Evolutionary conservation across 768 basidiomycete genomes (phyloP), one percentile per base, ranked within the genome.

Genomic region (Lactarius quietus): DNA sequence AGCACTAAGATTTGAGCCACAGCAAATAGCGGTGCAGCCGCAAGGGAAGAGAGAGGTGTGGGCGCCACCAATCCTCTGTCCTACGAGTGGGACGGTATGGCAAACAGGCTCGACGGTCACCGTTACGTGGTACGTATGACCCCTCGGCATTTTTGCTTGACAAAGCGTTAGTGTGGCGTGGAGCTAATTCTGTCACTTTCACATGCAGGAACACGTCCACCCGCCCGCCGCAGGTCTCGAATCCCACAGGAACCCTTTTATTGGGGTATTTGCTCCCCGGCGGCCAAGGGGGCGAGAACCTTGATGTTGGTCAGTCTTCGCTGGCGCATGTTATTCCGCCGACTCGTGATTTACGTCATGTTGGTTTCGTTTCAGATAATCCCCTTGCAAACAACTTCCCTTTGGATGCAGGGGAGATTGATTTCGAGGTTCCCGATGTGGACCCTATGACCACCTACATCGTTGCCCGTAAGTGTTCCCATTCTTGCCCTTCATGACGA

Each of bases 331-430:
- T 45, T 6, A 45, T 51, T 73, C 7, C 53, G 39, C 29, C 65
- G 35, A 57, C 41, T 57, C 54, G 33, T 35, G 9, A 26, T 23
- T 62, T n/a, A 59, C 26, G 58, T 54, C 23, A 29, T 57, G 31
- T 7, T 36, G 23, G 48, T 51, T 7, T 31, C 12, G 23, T 48
- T 15, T 43, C 51, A 90, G 89, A 78, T 0, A 53, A 80, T 38
- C 88, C 88, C 17, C 79, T 92, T 63, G 88, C 86, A 2, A 52
- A 79, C 23, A 75, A 77, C 29, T 83, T 91, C 74, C 78, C 80
- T 38, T 77, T 91, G 56, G 76, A 73, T 18, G 74, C 75, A 20
- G 88, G 87, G 26, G 69, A 73, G 20, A 82, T 83, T 10, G 36
- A 77, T 17, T 70, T 90, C 62, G 79, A 73, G 0, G 85, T 90